Evolutionary conservation across 257 asterid genomes (phyloP), one percentile per base, ranked within the genome.

Genomic region (Rehmannia glutinosa): DNA sequence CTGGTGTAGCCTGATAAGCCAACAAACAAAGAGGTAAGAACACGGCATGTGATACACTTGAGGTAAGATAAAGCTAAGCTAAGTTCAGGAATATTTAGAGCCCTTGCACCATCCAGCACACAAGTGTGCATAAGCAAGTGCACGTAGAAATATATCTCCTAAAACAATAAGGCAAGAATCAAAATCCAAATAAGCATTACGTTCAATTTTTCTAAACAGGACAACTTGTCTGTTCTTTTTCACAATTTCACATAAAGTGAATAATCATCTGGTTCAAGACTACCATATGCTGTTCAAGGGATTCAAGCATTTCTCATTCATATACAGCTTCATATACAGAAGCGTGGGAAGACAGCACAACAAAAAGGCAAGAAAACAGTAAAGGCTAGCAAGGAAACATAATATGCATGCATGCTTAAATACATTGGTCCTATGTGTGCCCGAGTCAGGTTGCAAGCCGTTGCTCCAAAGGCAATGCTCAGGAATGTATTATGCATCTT

Each of bases 1-100:
- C 99, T 50, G 99, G 99, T 66, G 96, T 91, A 73, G 99, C 99
- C 99, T 94, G 66, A 69, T 24, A 78, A 74, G 63, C 43, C 72
- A 69, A 27, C 64, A 69, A 75, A 75, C 47, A 74, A 43, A 36
- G 33, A 54, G 9, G 51, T 66, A 58, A 81, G 71, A 58, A 60
- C 49, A 39, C 21, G 41, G 25, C 47, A 66, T n/a, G n/a, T 20
- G 61, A 42, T 41, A 43, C 17, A 35, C 62, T 27, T 51, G 35
- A 45, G 16, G 24, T n/a, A 55, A 45, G 24, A 56, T 43, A 19
- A 76, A 25, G 24, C 15, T 36, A 21, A 36, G 72, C 16, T 41
- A 39, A 61, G 55, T 16, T 61, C 16, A 41, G 24, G 63, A 54
- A 53, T 30, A 33, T 55, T 47, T 9, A 56, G 17, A 66, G 54